Evolutionary conservation across 140 eudicot genomes (phyloP).

Genomic region (Anethum foeniculum): DNA sequence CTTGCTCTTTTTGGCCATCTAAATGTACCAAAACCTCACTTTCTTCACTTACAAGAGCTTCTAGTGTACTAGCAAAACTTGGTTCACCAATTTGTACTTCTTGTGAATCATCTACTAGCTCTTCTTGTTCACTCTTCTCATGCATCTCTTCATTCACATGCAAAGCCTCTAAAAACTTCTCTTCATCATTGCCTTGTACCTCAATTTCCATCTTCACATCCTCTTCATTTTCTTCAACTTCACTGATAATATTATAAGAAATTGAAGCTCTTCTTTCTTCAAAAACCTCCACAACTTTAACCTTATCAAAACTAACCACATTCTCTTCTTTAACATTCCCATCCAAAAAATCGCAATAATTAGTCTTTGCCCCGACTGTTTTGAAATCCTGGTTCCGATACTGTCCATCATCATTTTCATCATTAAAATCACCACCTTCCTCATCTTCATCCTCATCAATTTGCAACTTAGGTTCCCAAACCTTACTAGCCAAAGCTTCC

Average conservation of each 20-base stretch:
- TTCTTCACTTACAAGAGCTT: slow-evolving; percentile 29
- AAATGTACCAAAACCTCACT: not conserved
- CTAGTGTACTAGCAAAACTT: slow-evolving; percentile 20
- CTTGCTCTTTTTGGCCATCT: slow-evolving; percentile 16
- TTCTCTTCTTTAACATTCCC: slow-evolving; percentile 8
- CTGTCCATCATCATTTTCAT: not conserved
- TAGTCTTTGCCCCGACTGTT: too few relatives aligned
- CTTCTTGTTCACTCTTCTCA: too few relatives aligned
- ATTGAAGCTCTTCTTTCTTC: slow-evolving; percentile 6
- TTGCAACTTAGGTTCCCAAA: slow-evolving; percentile 36
- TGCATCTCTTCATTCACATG: slow-evolving; percentile 10
- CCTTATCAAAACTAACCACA: not conserved
- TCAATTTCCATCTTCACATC: slow-evolving; percentile 8
- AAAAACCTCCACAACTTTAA: slow-evolving; percentile 5
- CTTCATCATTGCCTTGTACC: slow-evolving; percentile 6
- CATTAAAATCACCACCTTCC: slow-evolving; percentile 8
- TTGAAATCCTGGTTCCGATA: too few relatives aligned
- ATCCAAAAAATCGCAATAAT: not conserved
- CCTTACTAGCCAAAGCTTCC: slow-evolving; percentile 58
- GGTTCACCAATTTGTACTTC: slow-evolving; percentile 11
- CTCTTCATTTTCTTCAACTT: slow-evolving; percentile 18
- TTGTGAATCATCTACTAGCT: not conserved
- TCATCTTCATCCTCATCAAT: slow-evolving; percentile 13
- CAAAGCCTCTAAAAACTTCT: not conserved
- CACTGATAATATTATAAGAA: slow-evolving; percentile 15